phyloP scores from a whole-genome alignment of 371 early-diverging fungal genomes.

The Astathelohania contejeani region DNA sequence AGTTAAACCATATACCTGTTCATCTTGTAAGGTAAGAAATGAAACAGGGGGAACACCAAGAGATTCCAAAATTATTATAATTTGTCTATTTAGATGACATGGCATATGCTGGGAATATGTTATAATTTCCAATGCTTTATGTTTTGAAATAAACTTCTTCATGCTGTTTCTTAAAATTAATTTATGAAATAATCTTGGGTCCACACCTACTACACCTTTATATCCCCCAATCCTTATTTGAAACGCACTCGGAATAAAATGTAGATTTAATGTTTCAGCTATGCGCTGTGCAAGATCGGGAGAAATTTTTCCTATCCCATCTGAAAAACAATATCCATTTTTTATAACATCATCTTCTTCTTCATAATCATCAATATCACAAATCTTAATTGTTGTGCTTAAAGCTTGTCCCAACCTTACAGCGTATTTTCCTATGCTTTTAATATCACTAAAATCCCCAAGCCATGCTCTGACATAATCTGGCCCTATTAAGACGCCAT shows the following conservation, averaged over 20 bases:
- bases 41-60: conserved; percentile 16
- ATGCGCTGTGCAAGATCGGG: conserved; percentile 53
- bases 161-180: conserved; percentile 3
- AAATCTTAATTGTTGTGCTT: conserved; percentile 32
- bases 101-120: conserved; percentile 6
- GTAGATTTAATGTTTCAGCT: conserved; percentile 53
- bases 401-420: conserved; percentile 35
- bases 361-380: conserved; percentile 58
- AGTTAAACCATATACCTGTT: too few species aligned
- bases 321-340: conserved; percentile 56
- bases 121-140: conserved; percentile 42
- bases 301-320: conserved; percentile 65
- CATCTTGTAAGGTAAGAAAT: conserved; percentile 27
- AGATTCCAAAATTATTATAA: conserved; percentile 31
- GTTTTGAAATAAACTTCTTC: conserved; percentile 7
- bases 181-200: background rate
- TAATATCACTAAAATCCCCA: conserved; percentile 59
- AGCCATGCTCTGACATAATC: conserved; percentile 58
- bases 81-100: conserved; percentile 41
- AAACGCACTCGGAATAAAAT: conserved; percentile 56
- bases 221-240: conserved; percentile 65
- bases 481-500: conserved; percentile 28
- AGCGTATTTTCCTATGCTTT: conserved; percentile 57
- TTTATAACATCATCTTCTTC: conserved; percentile 18
- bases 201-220: conserved; percentile 58